These are phyloP conservation scores for Malus hybrid DNA, from an alignment of 331 rosid species.

Conservation along the genomic window DNA sequence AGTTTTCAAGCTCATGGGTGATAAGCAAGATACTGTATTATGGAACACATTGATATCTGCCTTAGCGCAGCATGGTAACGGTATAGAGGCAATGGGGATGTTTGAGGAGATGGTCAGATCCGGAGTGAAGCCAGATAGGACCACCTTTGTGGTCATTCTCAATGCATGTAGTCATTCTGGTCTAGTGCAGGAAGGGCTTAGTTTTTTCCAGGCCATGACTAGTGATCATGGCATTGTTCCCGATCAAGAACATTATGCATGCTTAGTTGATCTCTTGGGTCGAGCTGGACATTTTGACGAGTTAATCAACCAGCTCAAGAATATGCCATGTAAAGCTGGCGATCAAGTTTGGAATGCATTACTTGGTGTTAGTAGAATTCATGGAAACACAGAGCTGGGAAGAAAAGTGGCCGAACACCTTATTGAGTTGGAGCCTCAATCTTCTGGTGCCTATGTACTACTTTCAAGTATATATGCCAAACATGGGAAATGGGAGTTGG, in stretches of 20 bases:
- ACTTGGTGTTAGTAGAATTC: conserved; percentile 49
- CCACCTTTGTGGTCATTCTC: conserved; percentile 50
- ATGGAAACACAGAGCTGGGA: conserved; percentile 41
- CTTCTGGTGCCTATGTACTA: conserved; percentile 41
- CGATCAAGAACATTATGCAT: conserved; percentile 68
- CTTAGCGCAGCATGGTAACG: conserved; percentile 50
- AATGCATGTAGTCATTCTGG: conserved; percentile 74
- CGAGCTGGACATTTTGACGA: conserved; percentile 43
- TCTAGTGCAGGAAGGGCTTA: conserved; percentile 60
- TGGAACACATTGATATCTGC: conserved; percentile 78
- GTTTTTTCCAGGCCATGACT: conserved; percentile 51
- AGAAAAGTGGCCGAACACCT: conserved; percentile 52
- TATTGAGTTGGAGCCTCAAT: conserved; percentile 48
- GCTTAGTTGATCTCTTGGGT: conserved; percentile 63
- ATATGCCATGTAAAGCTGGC: conserved; percentile 44
- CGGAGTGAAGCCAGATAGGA: conserved; percentile 53
- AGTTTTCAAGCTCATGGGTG: conserved; percentile 39
- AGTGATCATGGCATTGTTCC: conserved; percentile 42
- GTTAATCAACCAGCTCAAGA: conserved; percentile 33
- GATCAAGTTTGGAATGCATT: conserved; percentile 46
- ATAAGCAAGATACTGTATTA: conserved; percentile 51
- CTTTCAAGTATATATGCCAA: conserved; percentile 57
- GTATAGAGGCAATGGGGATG: conserved; percentile 45
- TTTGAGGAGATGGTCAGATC: conserved; percentile 47
- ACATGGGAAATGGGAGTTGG: conserved; percentile 52